Conservation (phyloP, 495 filamentous ascomycete species). For the Cercophora samala region DNA sequence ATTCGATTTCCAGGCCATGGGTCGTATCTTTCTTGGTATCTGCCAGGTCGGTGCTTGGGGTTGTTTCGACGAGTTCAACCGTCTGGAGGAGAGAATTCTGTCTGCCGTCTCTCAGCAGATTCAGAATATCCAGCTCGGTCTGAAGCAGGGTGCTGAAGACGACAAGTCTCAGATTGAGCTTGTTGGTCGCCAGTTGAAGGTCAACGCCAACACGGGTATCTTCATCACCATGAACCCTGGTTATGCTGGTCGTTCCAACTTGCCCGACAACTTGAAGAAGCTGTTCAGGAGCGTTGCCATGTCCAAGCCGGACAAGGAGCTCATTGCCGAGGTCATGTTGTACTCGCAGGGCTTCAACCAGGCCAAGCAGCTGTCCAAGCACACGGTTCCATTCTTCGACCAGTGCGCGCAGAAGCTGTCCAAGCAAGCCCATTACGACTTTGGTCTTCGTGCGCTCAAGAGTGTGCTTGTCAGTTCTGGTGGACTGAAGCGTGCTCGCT, state of each 20-base stretch:
- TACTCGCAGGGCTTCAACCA: slow-evolving; percentile 98
- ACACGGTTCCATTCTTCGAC: slow-evolving; percentile 97
- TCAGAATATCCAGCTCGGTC: slow-evolving; percentile 95
- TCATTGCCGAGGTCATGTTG: slow-evolving; percentile 98
- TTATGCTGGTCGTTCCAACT: slow-evolving; percentile 94
- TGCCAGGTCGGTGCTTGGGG: slow-evolving; percentile 99
- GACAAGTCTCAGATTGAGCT: slow-evolving; percentile 85
- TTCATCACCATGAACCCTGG: slow-evolving; percentile 99
- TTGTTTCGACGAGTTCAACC: slow-evolving; percentile 99
- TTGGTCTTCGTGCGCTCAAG: slow-evolving; percentile 94
- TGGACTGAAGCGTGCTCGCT: slow-evolving; percentile 82
- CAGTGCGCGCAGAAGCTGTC: slow-evolving; percentile 74
- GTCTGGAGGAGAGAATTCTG: slow-evolving; percentile 92
- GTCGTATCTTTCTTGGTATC: slow-evolving; percentile 97
- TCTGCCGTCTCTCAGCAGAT: slow-evolving; percentile 98
- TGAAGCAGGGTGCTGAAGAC: slow-evolving; percentile 75
- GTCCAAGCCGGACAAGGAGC: slow-evolving; percentile 99
- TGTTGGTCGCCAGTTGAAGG: slow-evolving; percentile 78
- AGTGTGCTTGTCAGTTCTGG: slow-evolving; percentile 97
- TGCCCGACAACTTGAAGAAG: slow-evolving; percentile 99
- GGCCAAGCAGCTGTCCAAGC: slow-evolving; percentile 86
- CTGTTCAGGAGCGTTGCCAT: slow-evolving; percentile 98
- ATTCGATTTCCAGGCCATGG: slow-evolving; percentile 99
- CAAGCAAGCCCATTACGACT: slow-evolving; percentile 98
- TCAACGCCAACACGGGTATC: slow-evolving; percentile 91